Percentiles rank a stretch among this genome's conserved stretches.
phyloP scores from a whole-genome alignment of 106 monocot species.

The Agapanthus africanus region DNA sequence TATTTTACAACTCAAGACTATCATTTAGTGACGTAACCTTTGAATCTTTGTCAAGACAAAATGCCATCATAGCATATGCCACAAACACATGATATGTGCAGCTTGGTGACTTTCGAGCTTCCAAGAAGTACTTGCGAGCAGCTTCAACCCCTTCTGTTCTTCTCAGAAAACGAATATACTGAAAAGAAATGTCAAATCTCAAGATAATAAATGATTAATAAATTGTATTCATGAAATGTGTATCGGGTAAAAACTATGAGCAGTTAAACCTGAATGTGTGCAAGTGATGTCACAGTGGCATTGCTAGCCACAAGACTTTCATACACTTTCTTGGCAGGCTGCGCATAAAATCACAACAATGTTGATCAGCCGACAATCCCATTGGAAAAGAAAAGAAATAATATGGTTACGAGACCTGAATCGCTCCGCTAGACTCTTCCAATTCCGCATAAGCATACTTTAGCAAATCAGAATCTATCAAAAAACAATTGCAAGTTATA shows the following conservation, averaged over 20 bases:
- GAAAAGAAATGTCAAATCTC: slow-evolving; percentile 16
- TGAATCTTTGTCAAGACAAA: slow-evolving; percentile 89
- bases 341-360: slow-evolving; percentile 11
- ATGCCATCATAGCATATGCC: slow-evolving; percentile 91
- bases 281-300: slow-evolving; percentile 44
- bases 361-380: not conserved
- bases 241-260: not conserved
- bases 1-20: not conserved
- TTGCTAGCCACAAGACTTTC: slow-evolving; percentile 58
- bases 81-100: slow-evolving; percentile 96
- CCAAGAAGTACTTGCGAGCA: slow-evolving; percentile 87
- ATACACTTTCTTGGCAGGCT: slow-evolving; percentile 91
- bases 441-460: slow-evolving; percentile 95
- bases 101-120: slow-evolving; percentile 69
- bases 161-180: slow-evolving; percentile 89
- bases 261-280: slow-evolving; percentile 67
- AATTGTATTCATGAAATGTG: slow-evolving; percentile 1
- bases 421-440: slow-evolving; percentile 86
- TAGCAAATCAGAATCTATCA: slow-evolving; percentile 70
- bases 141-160: slow-evolving; percentile 97
- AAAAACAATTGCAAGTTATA: slow-evolving; percentile 4
- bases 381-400: slow-evolving; percentile 4
- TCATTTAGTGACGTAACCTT: slow-evolving; percentile 51
- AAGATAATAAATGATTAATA: not conserved
- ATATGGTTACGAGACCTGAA: slow-evolving; percentile 51